phyloP scores from a whole-genome alignment of 2,329 filamentous ascomycete species.

The Trichoderma koningiopsis region DNA sequence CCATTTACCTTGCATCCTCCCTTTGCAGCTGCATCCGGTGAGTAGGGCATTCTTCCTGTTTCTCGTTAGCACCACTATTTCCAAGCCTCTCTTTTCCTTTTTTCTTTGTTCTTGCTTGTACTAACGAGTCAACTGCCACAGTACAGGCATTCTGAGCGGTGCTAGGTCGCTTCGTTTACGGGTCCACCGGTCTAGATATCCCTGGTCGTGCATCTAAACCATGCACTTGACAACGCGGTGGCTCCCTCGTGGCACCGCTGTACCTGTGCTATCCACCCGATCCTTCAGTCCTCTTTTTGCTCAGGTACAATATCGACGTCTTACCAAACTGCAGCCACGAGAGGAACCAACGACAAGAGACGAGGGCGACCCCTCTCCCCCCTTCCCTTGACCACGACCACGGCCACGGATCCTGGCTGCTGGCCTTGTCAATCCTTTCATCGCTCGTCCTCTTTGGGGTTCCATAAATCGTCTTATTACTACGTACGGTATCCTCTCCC shows the following conservation, averaged over 20 bases:
- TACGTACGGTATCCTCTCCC: constrained; percentile 11
- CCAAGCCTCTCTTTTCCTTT: neutral
- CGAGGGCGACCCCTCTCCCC: neutral
- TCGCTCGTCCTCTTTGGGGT: constrained; percentile 14
- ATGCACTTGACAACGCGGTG: constrained; percentile 1
- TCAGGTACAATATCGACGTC: neutral
- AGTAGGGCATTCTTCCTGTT: neutral
- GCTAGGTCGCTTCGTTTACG: neutral
- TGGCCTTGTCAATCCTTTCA: neutral
- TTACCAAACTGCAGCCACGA: neutral
- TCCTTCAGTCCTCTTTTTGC: neutral
- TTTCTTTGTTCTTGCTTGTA: neutral
- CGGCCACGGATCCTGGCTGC: constrained; percentile 1
- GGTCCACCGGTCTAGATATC: constrained; percentile 1
- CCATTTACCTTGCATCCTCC: neutral
- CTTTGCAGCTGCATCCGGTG: neutral
- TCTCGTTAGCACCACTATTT: neutral
- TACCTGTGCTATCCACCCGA: neutral
- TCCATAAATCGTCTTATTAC: constrained; percentile 16
- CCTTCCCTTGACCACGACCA: neutral
- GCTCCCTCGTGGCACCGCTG: constrained; percentile 22
- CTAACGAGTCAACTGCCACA: constrained; percentile 10
- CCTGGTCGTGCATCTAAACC: constrained; percentile 16
- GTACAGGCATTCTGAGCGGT: neutral
- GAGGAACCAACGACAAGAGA: neutral